Base-by-base conservation (phyloP, 345 rosid species). In the Salix caprea region DNA sequence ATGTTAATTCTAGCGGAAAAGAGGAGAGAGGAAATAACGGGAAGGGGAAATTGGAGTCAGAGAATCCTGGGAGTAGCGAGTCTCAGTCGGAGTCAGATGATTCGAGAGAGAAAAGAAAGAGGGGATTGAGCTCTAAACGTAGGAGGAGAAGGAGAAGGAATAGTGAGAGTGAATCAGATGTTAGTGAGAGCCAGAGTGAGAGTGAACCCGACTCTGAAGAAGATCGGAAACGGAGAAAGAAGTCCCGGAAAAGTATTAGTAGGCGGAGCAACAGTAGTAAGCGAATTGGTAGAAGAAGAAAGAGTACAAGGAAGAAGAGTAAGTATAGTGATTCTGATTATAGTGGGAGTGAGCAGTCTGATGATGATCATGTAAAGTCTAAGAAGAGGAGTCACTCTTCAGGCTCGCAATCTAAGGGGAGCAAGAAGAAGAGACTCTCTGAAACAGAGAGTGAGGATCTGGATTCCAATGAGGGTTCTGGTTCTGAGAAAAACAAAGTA, bases 111-210 rank as follows among this genome's bases (percentile, higher is more conserved):
- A 82, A 50, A 81, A 88, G 69, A 80, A 79, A 77, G 86, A 84
- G 70, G 79, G 70, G 86, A 36, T 81, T 69, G 32, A 76, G 76
- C 70, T 85, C 85, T 28, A 86, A 77, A 71, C 79, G 71, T 13
- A 79, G 77, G 79, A 65, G 79, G 23, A 82, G 74, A 60, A 56
- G 1, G 23, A 74, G 74, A 60, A 56, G 1, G 23, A 74, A 78
- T 56, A 77, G 77, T 28, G 88, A 72, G 44, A 86, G 83, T 50
- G 91, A 85, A 62, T 81, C 90, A 15, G 90, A 76, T 66, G 91
- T 58, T 72, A 85, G 84, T 42, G 91, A 82, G 64, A 85, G 85
- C 71, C 89, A 71, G 66, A 84, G 80, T 54, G 90, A 84, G 46
- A 82, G 83, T 56, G 85, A 83, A 34, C 83, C 89, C 0, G 91